Conservation (phyloP, 2,329 filamentous ascomycete species). For the Monilinia fructigena region DNA sequence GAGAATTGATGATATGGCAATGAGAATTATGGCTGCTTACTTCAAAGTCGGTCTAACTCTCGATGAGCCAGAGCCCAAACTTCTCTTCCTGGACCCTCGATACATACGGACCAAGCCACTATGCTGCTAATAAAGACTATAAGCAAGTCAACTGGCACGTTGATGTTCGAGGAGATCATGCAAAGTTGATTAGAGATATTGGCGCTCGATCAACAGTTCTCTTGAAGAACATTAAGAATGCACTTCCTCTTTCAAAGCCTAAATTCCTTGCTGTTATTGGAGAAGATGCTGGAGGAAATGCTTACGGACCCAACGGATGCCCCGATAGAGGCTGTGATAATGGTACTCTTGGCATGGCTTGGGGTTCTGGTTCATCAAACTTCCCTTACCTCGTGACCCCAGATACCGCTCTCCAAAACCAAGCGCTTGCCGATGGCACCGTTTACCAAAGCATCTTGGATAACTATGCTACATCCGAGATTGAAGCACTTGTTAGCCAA, state of each 20-base stretch:
- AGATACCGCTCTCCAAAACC: conserved; percentile 65
- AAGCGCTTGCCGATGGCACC: conserved; percentile 59
- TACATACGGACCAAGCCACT: conserved; percentile 45
- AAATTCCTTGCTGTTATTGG: conserved; percentile 76
- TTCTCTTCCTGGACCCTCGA: conserved; percentile 85
- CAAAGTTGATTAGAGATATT: conserved; percentile 68
- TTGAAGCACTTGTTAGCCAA: conserved; percentile 58
- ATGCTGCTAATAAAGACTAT: conserved; percentile 56
- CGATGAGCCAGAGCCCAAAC: conserved; percentile 62
- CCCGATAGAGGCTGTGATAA: conserved; percentile 60
- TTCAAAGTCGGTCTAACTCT: conserved; percentile 63
- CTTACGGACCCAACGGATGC: conserved; percentile 50
- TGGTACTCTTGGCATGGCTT: conserved; percentile 70
- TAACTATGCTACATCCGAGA: conserved; percentile 67
- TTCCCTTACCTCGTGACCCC: conserved; percentile 79
- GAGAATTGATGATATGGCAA: conserved; percentile 87
- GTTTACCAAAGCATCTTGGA: conserved; percentile 66
- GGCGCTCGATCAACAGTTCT: conserved; percentile 81
- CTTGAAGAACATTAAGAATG: conserved; percentile 74
- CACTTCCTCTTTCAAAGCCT: conserved; percentile 75
- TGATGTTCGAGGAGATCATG: conserved; percentile 78
- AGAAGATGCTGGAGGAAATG: conserved; percentile 76
- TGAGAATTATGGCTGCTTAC: conserved; percentile 72
- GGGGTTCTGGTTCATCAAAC: conserved; percentile 73
- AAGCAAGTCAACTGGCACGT: conserved; percentile 76